Conservation (phyloP, 345 rosid genomes). For the Durio zibethinus region DNA sequence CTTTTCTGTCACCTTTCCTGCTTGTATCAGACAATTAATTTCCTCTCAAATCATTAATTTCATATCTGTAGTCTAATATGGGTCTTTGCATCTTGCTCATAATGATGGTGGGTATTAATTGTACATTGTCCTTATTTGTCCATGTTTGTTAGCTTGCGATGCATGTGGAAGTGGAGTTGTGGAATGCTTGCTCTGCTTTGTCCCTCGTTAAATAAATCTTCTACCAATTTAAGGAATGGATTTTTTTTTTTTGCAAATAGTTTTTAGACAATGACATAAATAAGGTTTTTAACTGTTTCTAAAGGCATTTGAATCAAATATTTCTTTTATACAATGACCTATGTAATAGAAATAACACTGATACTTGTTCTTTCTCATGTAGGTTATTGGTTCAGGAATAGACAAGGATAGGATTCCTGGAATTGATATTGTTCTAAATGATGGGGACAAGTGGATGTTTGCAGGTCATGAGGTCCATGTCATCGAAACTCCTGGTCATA, state of each 20-base stretch:
- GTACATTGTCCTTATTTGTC: not conserved
- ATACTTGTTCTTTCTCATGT: conserved; percentile 17
- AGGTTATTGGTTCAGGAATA: conserved; percentile 88
- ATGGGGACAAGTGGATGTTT: conserved; percentile 97
- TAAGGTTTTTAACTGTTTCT: too few relatives aligned
- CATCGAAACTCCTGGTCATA: conserved; percentile 94
- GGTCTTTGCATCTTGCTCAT: not conserved
- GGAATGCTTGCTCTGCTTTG: not conserved
- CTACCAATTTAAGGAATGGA: not conserved
- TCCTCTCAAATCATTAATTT: not conserved
- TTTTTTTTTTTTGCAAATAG: not conserved
- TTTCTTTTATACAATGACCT: not conserved
- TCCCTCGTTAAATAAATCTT: not conserved
- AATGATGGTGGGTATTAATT: not conserved
- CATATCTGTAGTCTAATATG: not conserved
- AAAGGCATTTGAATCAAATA: too few relatives aligned
- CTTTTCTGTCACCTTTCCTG: not conserved
- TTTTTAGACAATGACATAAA: not conserved
- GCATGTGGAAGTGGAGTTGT: not conserved
- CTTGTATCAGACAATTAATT: not conserved
- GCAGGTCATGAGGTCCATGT: conserved; percentile 90
- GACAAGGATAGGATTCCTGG: conserved; percentile 89
- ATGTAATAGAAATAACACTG: not conserved
- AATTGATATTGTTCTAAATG: conserved; percentile 77
- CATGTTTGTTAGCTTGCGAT: not conserved